Percentiles rank a stretch among this genome's conserved stretches.
Conservation (phyloP, 257 asterid genomes). For the Anisodus tanguticus region DNA sequence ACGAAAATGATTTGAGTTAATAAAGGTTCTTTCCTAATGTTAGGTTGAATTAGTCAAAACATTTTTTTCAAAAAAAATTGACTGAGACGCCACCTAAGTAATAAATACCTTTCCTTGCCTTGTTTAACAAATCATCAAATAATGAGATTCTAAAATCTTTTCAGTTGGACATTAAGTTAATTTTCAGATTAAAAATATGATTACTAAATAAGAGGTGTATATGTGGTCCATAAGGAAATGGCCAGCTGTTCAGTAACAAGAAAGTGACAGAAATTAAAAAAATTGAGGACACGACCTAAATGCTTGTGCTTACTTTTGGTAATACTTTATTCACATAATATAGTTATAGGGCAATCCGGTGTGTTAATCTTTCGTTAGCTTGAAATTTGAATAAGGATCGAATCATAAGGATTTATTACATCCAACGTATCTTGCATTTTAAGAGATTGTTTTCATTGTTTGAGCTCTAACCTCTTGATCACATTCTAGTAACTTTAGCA, state of each 20-base stretch:
- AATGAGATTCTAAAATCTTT: neutral
- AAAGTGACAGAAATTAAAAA: neutral
- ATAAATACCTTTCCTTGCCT: neutral
- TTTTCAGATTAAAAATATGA: neutral
- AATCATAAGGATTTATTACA: too few relatives aligned
- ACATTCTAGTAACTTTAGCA: too few relatives aligned
- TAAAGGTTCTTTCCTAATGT: neutral
- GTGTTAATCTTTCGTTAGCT: too few relatives aligned
- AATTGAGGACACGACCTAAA: neutral
- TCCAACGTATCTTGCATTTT: too few relatives aligned
- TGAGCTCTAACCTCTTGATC: too few relatives aligned
- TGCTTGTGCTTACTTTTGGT: neutral
- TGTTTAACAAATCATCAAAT: neutral
- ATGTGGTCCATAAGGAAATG: slow-evolving; percentile 11
- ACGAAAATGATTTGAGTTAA: neutral
- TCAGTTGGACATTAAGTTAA: neutral
- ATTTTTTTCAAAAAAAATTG: neutral
- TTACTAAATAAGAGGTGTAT: neutral
- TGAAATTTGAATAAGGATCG: too few relatives aligned
- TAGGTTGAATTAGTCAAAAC: slow-evolving; percentile 8
- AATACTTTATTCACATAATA: too few relatives aligned
- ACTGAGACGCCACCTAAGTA: neutral
- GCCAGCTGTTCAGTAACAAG: slow-evolving; percentile 18
- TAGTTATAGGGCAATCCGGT: too few relatives aligned
- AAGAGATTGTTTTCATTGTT: too few relatives aligned